Conservation (phyloP, 257 asterid genomes). For the Prunella vulgaris region DNA sequence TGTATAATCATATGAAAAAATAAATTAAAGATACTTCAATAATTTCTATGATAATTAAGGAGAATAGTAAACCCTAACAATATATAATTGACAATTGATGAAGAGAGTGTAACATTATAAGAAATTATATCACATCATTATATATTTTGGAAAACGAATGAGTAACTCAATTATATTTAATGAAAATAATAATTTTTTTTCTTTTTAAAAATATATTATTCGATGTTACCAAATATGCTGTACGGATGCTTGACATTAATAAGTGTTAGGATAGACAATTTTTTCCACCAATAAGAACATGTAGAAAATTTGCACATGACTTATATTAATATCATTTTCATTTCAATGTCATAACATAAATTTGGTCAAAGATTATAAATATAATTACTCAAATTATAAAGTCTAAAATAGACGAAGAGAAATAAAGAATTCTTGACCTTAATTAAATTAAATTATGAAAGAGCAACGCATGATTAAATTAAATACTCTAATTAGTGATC, state of each 20-base stretch:
- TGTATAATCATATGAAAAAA: no score
- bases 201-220: background rate
- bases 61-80: no score
- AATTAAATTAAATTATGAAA: background rate
- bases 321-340: background rate
- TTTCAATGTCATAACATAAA: background rate
- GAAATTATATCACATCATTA: background rate
- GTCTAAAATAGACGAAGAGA: background rate
- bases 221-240: background rate
- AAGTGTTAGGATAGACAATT: background rate
- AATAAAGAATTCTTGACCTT: background rate
- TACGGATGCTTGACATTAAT: constrained; percentile 14
- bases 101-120: background rate
- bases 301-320: background rate
- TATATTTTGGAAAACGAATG: no score
- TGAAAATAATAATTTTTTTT: background rate
- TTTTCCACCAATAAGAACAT: background rate
- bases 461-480: no score
- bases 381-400: background rate
- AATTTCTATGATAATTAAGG: no score
- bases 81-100: background rate
- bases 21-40: background rate
- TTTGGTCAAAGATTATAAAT: background rate
- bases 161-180: background rate
- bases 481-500: no score